A percentile compares a stretch with the other conserved stretches of the same genome.
Conservation (phyloP, 768 basidiomycete genomes). For the Pisolithus tinctorius region DNA sequence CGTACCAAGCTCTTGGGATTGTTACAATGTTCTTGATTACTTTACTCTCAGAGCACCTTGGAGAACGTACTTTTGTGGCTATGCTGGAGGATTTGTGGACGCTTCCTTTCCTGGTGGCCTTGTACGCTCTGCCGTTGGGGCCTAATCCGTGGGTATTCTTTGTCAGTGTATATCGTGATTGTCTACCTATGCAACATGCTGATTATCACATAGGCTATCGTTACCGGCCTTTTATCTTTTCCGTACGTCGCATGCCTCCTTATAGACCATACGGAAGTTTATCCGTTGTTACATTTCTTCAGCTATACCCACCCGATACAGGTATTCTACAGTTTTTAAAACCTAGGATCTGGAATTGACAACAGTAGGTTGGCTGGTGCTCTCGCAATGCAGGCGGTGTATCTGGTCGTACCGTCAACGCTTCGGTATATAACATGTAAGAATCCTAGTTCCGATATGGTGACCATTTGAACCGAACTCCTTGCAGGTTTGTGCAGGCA, state of each 20-base stretch:
- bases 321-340: slow-evolving; percentile 9
- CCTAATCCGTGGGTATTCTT: slow-evolving; percentile 50
- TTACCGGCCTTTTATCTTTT: slow-evolving; percentile 39
- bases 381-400: slow-evolving; percentile 56
- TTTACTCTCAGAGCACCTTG: slow-evolving; percentile 43
- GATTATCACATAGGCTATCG: slow-evolving; percentile 28
- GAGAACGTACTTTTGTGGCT: slow-evolving; percentile 49
- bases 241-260: slow-evolving; percentile 24
- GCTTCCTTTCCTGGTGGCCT: slow-evolving; percentile 52
- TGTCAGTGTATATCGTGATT: slow-evolving; percentile 23
- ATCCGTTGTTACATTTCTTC: slow-evolving; percentile 1
- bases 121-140: slow-evolving; percentile 41
- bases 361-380: slow-evolving; percentile 43
- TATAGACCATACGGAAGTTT: background rate
- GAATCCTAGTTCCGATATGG: background rate
- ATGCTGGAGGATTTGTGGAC: slow-evolving; percentile 54
- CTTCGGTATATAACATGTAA: slow-evolving; percentile 53
- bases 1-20: slow-evolving; percentile 44
- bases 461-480: too few species aligned
- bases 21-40: slow-evolving; percentile 46
- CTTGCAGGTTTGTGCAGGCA: slow-evolving; percentile 36
- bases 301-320: slow-evolving; percentile 47
- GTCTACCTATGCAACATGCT: background rate
- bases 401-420: slow-evolving; percentile 53
- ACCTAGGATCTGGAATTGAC: background rate